These are phyloP conservation scores for Lachancea thermotolerans DNA, from an alignment of 805 yeast species.

Conservation along the genomic window DNA sequence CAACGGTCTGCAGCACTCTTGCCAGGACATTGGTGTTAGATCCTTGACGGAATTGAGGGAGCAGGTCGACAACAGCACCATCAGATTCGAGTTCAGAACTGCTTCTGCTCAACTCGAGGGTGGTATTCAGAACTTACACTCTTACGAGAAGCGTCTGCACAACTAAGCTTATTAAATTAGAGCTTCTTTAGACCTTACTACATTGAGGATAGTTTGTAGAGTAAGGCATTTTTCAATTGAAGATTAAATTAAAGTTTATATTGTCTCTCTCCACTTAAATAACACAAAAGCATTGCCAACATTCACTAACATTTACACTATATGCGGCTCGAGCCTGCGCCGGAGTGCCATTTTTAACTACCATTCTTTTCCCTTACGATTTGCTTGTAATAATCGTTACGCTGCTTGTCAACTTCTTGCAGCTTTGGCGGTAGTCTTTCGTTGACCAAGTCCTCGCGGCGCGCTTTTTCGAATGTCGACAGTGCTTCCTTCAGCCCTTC, in stretches of 20 bases:
- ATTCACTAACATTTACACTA: not conserved
- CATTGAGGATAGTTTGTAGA: not conserved
- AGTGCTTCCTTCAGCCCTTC: conserved; percentile 71
- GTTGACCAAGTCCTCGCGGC: conserved; percentile 68
- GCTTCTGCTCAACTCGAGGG: conserved; percentile 99
- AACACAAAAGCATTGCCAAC: conserved; percentile 3
- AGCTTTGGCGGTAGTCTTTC: conserved; percentile 83
- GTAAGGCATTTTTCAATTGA: no score
- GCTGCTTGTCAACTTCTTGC: conserved; percentile 46
- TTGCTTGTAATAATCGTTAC: conserved; percentile 39
- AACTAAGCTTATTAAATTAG: conserved; percentile 42
- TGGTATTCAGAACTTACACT: conserved; percentile 93
- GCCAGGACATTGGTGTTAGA: conserved; percentile 91
- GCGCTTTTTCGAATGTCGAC: conserved; percentile 74
- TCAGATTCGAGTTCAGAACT: conserved; percentile 95
- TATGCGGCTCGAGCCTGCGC: not conserved
- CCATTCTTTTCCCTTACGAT: conserved; percentile 21
- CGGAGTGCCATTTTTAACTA: not conserved
- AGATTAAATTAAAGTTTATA: not conserved
- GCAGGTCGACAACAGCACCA: conserved; percentile 56
- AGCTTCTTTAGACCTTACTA: not conserved
- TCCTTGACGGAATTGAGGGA: conserved; percentile 59
- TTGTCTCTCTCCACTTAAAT: not conserved
- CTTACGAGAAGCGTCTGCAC: conserved; percentile 95
- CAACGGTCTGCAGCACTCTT: conserved; percentile 96